Evolutionary conservation across 1,284 basidiomycete species (phyloP).

Genomic region (Puccinia polysora): DNA sequence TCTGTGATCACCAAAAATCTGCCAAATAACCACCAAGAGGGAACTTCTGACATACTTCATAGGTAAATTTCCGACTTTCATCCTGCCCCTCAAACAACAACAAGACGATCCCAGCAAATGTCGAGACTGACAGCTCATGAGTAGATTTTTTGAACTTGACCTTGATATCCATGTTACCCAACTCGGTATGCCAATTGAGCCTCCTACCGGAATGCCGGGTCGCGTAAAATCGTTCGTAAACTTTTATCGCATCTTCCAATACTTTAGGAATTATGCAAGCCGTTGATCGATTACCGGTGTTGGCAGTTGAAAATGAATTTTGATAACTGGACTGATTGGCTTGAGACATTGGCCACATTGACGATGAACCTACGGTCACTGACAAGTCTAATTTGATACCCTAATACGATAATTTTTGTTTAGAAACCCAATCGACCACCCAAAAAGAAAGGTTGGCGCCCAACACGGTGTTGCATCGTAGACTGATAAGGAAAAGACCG

Average conservation of each 20-base stretch:
- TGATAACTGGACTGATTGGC: constrained; percentile 56
- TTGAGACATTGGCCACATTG: constrained; percentile 75
- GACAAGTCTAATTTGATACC: constrained; percentile 70
- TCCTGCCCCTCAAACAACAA: constrained; percentile 74
- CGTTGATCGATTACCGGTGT: not conserved
- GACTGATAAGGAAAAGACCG: too few species aligned
- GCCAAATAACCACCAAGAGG: not conserved
- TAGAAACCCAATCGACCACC: too few species aligned
- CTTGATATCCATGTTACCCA: constrained; percentile 85
- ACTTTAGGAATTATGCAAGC: constrained; percentile 66
- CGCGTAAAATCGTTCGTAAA: constrained; percentile 86
- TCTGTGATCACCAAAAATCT: not conserved
- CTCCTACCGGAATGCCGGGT: constrained; percentile 81
- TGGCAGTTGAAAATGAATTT: constrained; percentile 43
- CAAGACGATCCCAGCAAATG: constrained; percentile 80
- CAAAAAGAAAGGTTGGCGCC: not conserved
- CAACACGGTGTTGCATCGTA: too few species aligned
- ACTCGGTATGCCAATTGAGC: constrained; percentile 86
- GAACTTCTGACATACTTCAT: constrained; percentile 65
- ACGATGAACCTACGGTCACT: constrained; percentile 85
- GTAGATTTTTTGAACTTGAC: constrained; percentile 72
- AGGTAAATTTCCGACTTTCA: constrained; percentile 67
- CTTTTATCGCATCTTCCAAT: constrained; percentile 64
- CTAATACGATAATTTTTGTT: too few species aligned
- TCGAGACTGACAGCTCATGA: constrained; percentile 90